Percentiles rank a stretch among this genome's conserved stretches.
These are phyloP conservation scores for Myxozyma neotropica DNA, from an alignment of 805 yeast species.

Conservation along the genomic window DNA sequence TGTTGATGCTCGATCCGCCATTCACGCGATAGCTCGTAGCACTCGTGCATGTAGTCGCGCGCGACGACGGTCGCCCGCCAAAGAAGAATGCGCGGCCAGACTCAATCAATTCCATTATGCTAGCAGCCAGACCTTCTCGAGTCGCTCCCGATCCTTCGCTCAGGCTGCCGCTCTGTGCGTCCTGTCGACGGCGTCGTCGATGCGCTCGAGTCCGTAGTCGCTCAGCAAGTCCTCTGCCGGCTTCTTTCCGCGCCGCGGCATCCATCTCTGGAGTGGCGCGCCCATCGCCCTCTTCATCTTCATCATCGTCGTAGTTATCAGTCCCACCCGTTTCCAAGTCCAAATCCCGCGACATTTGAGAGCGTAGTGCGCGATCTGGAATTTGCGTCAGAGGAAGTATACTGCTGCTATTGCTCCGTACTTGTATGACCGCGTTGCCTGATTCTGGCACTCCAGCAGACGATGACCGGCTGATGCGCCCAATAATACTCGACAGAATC, in stretches of 20 bases:
- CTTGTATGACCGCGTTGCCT: not conserved
- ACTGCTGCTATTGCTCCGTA: not conserved
- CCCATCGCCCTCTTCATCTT: slow-evolving; percentile 10
- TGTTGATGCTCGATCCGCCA: slow-evolving; percentile 14
- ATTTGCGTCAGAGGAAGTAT: not conserved
- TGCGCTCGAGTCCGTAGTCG: slow-evolving; percentile 7
- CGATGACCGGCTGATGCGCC: slow-evolving; percentile 5
- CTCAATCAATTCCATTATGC: slow-evolving; percentile 10
- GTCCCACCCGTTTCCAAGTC: not conserved
- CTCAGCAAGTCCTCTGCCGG: slow-evolving; percentile 3
- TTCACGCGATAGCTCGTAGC: slow-evolving; percentile 29
- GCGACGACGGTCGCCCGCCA: slow-evolving; percentile 23
- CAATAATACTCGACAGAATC: not conserved
- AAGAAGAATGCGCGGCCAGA: slow-evolving; percentile 17
- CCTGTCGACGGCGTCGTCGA: not conserved
- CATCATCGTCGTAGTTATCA: slow-evolving; percentile 1
- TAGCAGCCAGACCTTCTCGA: slow-evolving; percentile 1
- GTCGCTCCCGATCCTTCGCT: not conserved
- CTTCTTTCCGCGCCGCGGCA: slow-evolving; percentile 4
- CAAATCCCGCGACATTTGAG: not conserved
- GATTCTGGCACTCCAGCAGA: slow-evolving; percentile 5
- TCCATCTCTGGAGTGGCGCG: not conserved
- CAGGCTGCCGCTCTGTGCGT: not conserved
- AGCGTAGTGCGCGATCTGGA: not conserved
- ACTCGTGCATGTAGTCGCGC: slow-evolving; percentile 30